phyloP scores from a whole-genome alignment of 208 protist species.

The Crithidia acanthocephali region DNA sequence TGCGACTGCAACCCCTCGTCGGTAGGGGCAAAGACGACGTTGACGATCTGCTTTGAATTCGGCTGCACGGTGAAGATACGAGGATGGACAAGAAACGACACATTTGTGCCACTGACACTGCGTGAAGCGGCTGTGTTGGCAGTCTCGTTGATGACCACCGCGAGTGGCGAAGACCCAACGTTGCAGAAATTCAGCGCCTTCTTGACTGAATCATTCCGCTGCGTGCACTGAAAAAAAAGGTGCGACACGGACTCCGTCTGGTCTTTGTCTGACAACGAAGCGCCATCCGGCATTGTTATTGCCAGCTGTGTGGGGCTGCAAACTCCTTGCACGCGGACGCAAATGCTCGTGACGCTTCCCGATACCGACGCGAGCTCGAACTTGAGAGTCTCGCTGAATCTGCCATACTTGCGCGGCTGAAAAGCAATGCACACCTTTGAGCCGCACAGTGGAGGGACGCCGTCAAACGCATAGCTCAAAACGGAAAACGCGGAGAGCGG shows the following conservation, averaged over 20 bases:
- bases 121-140: slow-evolving; percentile 4
- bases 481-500: slow-evolving; percentile 68
- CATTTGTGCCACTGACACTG: background rate
- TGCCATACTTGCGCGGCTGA: slow-evolving; percentile 63
- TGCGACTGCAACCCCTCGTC: slow-evolving; percentile 26
- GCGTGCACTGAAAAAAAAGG: slow-evolving; percentile 48
- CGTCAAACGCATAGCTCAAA: slow-evolving; percentile 36
- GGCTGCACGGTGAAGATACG: slow-evolving; percentile 30
- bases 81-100: slow-evolving; percentile 33
- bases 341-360: background rate
- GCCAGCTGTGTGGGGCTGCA: slow-evolving; percentile 64
- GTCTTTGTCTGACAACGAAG: slow-evolving; percentile 10
- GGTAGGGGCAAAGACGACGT: slow-evolving; percentile 28
- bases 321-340: slow-evolving; percentile 36
- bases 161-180: slow-evolving; percentile 59
- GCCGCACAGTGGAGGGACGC: slow-evolving; percentile 36
- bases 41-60: slow-evolving; percentile 22
- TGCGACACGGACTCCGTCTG: slow-evolving; percentile 28
- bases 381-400: slow-evolving; percentile 44
- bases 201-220: slow-evolving; percentile 24
- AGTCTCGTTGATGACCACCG: slow-evolving; percentile 47
- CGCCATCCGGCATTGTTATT: slow-evolving; percentile 36
- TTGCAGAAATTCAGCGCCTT: slow-evolving; percentile 49
- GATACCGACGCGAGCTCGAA: slow-evolving; percentile 32
- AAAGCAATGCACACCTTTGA: slow-evolving; percentile 55